Percentiles rank a stretch among this genome's conserved stretches.
These are phyloP conservation scores for Nakaseomyces glabratus DNA, from an alignment of 1,139 yeast genomes.

Conservation along the genomic window DNA sequence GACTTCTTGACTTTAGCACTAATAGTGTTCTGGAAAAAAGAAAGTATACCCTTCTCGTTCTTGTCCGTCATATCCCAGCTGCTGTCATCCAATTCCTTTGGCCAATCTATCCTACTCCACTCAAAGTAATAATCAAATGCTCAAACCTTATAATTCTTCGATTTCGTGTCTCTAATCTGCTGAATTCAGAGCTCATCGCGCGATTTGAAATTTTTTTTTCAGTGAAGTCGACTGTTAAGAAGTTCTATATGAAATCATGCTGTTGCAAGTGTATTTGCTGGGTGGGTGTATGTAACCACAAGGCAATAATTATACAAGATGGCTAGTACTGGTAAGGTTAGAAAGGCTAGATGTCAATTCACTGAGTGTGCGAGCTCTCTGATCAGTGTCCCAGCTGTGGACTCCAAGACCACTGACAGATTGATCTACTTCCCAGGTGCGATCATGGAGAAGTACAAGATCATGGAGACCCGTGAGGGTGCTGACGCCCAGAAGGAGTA, in stretches of 20 bases:
- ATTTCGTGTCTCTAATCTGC: too few species aligned
- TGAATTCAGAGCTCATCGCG: too few species aligned
- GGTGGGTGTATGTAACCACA: too few species aligned
- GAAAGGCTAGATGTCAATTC: constrained; percentile 22
- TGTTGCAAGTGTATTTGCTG: too few species aligned
- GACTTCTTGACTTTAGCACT: constrained; percentile 2
- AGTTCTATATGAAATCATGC: too few species aligned
- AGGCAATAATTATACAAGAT: too few species aligned
- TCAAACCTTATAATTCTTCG: too few species aligned
- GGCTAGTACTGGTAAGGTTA: constrained; percentile 1
- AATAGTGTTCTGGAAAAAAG: constrained; percentile 7
- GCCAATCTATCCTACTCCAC: too few species aligned
- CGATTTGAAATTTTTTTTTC: too few species aligned
- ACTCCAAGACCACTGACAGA: constrained; percentile 5
- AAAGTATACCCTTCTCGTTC: constrained; percentile 8
- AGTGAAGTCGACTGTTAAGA: too few species aligned
- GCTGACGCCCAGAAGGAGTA: constrained; percentile 7
- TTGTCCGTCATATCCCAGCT: constrained; percentile 4
- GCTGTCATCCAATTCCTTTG: too few species aligned
- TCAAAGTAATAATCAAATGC: too few species aligned
- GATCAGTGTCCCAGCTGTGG: constrained; percentile 6
- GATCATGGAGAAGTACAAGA: constrained; percentile 6
- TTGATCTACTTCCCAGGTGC: constrained; percentile 6
- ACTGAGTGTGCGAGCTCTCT: constrained; percentile 18
- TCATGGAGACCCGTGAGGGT: constrained; percentile 6